Base-by-base conservation (phyloP, 305 asterid species). In the Fraxinus greggii region DNA sequence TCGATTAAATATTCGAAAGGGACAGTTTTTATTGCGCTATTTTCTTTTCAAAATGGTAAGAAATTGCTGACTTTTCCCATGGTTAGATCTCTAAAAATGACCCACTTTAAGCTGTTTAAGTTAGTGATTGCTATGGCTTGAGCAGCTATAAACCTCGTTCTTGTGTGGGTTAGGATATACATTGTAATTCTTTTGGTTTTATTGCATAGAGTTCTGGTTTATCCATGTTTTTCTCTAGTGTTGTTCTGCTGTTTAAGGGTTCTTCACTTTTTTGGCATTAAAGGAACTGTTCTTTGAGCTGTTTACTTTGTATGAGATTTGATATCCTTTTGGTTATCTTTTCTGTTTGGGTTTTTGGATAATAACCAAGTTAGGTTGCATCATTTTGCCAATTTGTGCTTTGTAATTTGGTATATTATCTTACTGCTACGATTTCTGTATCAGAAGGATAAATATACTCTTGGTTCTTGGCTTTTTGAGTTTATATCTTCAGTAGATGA, bases 1-100 rank as follows among this genome's bases (percentile, higher is more conserved):
- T 86, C 84, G 84, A 40, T 77, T 85, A 83, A 78, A 81, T 80
- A 77, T 72, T 61, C 78, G 80, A 56, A 77, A 73, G 75, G 32
- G 70, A 70, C 70, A 26, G 83, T 29, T 86, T 77, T 63, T 29
- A 61, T 40, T 40, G 80, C 76, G 81, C 70, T 75, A 35, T 80
- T 40, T 81, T 78, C 35, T 79, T 48, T 6, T 31, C 67, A 73
- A 72, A 31, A 31, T 65, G 88, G 83, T 83, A 45, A 84, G 87
- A 26, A 74, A 81, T 80, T 83, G 87, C 81, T 84, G 79, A 70
- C 15, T 48, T 7, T 70, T 33, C 69, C 61, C 48, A 5, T 79
- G 78, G n/a, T 67, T 75, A 82, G 90, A 88, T 91, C 90, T 88
- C 80, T 72, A 74, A 79, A 65, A 72, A 74, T 54, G 84, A 73